A percentile compares a stretch with the other conserved stretches of the same genome.
Evolutionary conservation across 2,329 filamentous ascomycete species (phyloP).

Genomic region (Penicillium freii): DNA sequence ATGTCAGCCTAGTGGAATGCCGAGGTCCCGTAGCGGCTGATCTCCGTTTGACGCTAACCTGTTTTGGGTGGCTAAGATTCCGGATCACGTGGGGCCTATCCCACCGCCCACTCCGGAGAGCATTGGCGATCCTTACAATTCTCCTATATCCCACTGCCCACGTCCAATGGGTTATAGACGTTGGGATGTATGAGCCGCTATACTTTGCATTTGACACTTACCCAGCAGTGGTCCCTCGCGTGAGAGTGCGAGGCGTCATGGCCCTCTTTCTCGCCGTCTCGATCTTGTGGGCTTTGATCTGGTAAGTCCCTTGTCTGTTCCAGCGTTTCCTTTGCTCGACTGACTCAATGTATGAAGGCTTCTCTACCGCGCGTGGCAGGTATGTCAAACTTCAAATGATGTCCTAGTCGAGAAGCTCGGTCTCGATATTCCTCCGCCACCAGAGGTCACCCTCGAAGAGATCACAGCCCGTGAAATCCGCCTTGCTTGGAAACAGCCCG

Average conservation of each 20-base stretch:
- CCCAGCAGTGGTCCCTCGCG: constrained; percentile 45
- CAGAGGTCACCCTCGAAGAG: constrained; percentile 84
- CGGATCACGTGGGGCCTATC: constrained; percentile 1
- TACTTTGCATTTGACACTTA: constrained; percentile 48
- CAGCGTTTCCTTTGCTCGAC: constrained; percentile 1
- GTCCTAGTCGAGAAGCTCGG: constrained; percentile 88
- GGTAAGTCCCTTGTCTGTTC: constrained; percentile 34
- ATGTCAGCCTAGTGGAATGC: constrained; percentile 18
- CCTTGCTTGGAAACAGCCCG: constrained; percentile 82
- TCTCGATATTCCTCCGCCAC: constrained; percentile 87
- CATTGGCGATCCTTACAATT: constrained; percentile 4
- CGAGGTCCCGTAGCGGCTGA: constrained; percentile 25
- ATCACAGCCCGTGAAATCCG: constrained; percentile 85
- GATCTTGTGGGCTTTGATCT: constrained; percentile 51
- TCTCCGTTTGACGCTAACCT: constrained; percentile 15
- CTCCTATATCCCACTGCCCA: constrained; percentile 19
- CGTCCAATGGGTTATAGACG: constrained; percentile 36
- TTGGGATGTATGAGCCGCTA: constrained; percentile 48
- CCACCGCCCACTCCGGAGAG: constrained; percentile 6
- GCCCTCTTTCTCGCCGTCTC: constrained; percentile 48
- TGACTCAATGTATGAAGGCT: constrained; percentile 57
- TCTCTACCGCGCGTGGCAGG: constrained; percentile 79
- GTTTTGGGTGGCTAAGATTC: neutral
- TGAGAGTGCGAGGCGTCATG: constrained; percentile 50
- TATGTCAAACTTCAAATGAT: constrained; percentile 85